Percentiles rank a stretch among this genome's conserved stretches.
Evolutionary conservation across 768 basidiomycete genomes (phyloP).

Genomic region (Hydnum rufescens): DNA sequence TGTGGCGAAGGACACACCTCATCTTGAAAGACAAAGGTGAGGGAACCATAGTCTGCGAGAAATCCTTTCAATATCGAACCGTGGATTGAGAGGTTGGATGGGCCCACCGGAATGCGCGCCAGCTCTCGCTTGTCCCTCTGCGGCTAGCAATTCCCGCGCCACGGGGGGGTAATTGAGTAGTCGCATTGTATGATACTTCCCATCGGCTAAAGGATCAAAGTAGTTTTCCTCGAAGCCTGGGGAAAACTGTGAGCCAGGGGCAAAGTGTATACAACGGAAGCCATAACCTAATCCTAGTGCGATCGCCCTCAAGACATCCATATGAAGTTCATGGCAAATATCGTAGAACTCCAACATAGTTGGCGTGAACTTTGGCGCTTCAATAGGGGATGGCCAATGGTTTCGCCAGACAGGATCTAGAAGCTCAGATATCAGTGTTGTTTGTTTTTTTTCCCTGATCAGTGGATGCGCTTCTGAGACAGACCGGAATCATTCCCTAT

Average conservation of each 20-base stretch:
- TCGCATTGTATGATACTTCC: constrained; percentile 64
- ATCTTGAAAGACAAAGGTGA: constrained; percentile 69
- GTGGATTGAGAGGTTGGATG: constrained; percentile 1
- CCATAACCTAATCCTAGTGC: constrained; percentile 65
- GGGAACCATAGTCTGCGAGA: constrained; percentile 52
- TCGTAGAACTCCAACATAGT: constrained; percentile 63
- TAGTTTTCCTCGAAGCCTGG: constrained; percentile 49
- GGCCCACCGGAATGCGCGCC: constrained; percentile 52
- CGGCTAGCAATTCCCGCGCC: constrained; percentile 31
- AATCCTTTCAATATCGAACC: not conserved
- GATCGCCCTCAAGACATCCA: constrained; percentile 64
- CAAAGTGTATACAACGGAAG: too few species aligned
- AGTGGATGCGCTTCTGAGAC: not conserved
- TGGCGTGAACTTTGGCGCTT: constrained; percentile 45
- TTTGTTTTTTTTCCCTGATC: too few species aligned
- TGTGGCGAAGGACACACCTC: constrained; percentile 21
- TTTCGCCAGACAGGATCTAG: constrained; percentile 23
- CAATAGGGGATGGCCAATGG: constrained; percentile 49
- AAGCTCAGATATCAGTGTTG: not conserved
- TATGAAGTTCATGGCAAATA: constrained; percentile 60
- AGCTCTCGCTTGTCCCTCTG: constrained; percentile 57
- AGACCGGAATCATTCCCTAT: constrained; percentile 29
- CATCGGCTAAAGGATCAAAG: constrained; percentile 56
- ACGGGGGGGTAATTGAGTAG: constrained; percentile 70
- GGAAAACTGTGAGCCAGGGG: too few species aligned